These are phyloP conservation scores for Gynostemma pentaphyllum DNA, from an alignment of 306 rosid species.

Conservation along the genomic window DNA sequence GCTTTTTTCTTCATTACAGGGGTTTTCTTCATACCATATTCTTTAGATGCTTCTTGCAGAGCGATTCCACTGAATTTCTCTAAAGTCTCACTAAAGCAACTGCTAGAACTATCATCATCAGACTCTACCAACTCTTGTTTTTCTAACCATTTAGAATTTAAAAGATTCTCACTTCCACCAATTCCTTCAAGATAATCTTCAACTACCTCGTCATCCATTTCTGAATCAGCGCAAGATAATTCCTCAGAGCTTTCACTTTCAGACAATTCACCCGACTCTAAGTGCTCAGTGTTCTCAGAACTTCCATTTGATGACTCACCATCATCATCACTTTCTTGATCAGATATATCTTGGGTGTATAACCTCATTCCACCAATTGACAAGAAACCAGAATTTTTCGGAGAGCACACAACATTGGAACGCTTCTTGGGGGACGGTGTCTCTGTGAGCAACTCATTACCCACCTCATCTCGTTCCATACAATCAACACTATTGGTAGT, in stretches of 20 bases:
- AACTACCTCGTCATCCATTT: slow-evolving; percentile 74
- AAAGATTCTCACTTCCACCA: slow-evolving; percentile 64
- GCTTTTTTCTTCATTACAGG: slow-evolving; percentile 33
- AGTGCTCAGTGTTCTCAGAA: slow-evolving; percentile 26
- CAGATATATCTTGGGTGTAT: slow-evolving; percentile 72
- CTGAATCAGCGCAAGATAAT: slow-evolving; percentile 59
- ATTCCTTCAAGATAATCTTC: slow-evolving; percentile 80
- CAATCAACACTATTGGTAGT: slow-evolving; percentile 22
- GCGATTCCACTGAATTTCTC: slow-evolving; percentile 66
- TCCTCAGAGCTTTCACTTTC: slow-evolving; percentile 53
- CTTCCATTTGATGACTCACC: slow-evolving; percentile 30
- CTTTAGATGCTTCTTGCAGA: slow-evolving; percentile 68
- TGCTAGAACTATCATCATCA: slow-evolving; percentile 46
- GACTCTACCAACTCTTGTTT: slow-evolving; percentile 36
- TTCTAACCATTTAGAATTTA: slow-evolving; percentile 67
- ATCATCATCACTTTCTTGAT: slow-evolving; percentile 39
- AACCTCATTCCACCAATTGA: slow-evolving; percentile 75
- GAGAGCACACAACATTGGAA: slow-evolving; percentile 21
- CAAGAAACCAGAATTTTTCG: slow-evolving; percentile 62
- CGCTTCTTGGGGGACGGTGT: slow-evolving; percentile 26
- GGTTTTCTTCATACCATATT: slow-evolving; percentile 48
- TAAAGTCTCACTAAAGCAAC: slow-evolving; percentile 41
- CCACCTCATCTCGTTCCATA: slow-evolving; percentile 26
- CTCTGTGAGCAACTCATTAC: slow-evolving; percentile 27
- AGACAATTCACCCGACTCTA: slow-evolving; percentile 33